These are phyloP conservation scores for Colletotrichum endophyticum DNA, from an alignment of 2,329 filamentous ascomycete genomes.

Conservation along the genomic window DNA sequence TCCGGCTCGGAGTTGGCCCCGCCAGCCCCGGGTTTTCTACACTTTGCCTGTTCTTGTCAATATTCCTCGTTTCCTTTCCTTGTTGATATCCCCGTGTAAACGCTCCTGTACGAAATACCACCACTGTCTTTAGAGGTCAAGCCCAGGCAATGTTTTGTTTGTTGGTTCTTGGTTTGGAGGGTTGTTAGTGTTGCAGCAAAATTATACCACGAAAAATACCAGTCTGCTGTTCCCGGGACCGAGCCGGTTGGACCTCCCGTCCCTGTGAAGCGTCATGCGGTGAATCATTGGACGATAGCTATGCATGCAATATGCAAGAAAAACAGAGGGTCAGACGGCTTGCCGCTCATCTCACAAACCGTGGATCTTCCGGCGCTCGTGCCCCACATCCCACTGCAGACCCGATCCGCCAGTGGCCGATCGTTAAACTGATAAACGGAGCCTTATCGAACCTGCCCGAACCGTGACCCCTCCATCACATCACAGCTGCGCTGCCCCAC, in stretches of 20 bases:
- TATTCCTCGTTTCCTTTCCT: background rate
- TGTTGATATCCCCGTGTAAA: conserved; percentile 18
- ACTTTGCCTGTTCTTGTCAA: background rate
- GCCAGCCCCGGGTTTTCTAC: background rate
- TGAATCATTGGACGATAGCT: background rate
- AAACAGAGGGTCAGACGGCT: background rate
- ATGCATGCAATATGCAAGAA: background rate
- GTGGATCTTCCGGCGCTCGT: background rate
- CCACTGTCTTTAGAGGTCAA: background rate
- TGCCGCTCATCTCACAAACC: background rate
- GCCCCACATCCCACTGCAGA: background rate
- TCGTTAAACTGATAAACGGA: background rate
- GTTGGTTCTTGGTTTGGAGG: background rate
- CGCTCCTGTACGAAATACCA: conserved; percentile 2
- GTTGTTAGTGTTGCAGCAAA: background rate
- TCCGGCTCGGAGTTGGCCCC: background rate
- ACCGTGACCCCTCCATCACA: conserved; percentile 17
- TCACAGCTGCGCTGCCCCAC: conserved; percentile 6
- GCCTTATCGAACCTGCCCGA: conserved; percentile 15
- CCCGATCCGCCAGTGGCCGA: background rate
- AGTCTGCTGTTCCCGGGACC: background rate
- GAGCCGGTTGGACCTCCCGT: background rate
- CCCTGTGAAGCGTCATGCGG: background rate
- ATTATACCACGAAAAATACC: background rate
- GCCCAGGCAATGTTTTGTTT: background rate